These are phyloP conservation scores for Pyrenochaeta sp. DNA, from an alignment of 2,329 filamentous ascomycete genomes.

Conservation along the genomic window DNA sequence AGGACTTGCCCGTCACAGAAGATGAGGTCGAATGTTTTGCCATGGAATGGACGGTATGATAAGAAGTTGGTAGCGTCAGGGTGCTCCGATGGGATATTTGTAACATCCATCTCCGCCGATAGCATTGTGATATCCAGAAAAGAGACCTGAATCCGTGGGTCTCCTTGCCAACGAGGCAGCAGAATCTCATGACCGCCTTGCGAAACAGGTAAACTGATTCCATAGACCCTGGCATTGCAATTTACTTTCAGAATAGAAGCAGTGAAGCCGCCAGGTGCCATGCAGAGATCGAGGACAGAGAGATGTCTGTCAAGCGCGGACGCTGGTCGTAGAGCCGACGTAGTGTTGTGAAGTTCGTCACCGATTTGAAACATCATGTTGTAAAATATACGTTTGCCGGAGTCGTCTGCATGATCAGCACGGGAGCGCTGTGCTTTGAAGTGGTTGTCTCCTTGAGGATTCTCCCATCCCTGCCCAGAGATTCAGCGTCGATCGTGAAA, in stretches of 20 bases:
- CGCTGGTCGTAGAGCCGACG: slow-evolving; percentile 42
- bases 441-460: slow-evolving; percentile 51
- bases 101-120: slow-evolving; percentile 48
- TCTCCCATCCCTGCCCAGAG: slow-evolving; percentile 55
- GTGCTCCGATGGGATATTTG: slow-evolving; percentile 20
- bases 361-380: slow-evolving; percentile 56
- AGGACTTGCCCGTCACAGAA: slow-evolving; percentile 61
- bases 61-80: slow-evolving; percentile 11
- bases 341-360: slow-evolving; percentile 51
- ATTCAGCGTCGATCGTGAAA: not conserved
- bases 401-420: slow-evolving; percentile 46
- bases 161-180: slow-evolving; percentile 2
- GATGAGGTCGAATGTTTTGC: slow-evolving; percentile 49
- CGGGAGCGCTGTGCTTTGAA: slow-evolving; percentile 53
- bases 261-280: slow-evolving; percentile 65
- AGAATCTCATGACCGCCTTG: slow-evolving; percentile 53
- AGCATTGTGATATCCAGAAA: slow-evolving; percentile 63
- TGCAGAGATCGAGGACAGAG: slow-evolving; percentile 63
- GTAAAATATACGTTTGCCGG: slow-evolving; percentile 46
- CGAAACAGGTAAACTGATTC: slow-evolving; percentile 53
- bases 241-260: slow-evolving; percentile 48
- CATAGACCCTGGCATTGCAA: slow-evolving; percentile 44
- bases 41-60: slow-evolving; percentile 5
- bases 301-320: not conserved
- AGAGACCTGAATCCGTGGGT: slow-evolving; percentile 9